A percentile compares a stretch with the other conserved stretches of the same genome.
phyloP scores from a whole-genome alignment of 257 asterid species.

The Verbascum thapsus region DNA sequence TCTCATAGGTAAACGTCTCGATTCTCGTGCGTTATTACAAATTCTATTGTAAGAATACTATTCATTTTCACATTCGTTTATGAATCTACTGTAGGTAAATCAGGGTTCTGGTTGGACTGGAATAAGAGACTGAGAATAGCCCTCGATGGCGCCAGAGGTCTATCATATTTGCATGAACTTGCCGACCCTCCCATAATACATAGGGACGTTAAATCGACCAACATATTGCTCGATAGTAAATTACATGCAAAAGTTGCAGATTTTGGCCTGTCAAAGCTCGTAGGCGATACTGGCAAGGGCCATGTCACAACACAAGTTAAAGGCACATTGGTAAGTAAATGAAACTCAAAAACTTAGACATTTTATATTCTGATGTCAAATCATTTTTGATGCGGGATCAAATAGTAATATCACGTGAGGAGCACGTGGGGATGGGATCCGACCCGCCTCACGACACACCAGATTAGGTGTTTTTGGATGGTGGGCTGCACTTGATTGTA shows the following conservation, averaged over 20 bases:
- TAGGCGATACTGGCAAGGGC: conserved; percentile 77
- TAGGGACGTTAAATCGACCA: conserved; percentile 82
- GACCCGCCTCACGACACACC: too few relatives aligned
- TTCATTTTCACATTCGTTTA: background rate
- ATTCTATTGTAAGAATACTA: background rate
- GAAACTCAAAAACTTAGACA: conserved; percentile 1
- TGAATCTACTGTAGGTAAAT: conserved; percentile 47
- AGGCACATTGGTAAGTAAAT: conserved; percentile 77
- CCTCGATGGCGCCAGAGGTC: conserved; percentile 84
- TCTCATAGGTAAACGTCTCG: conserved; percentile 55
- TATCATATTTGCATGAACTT: conserved; percentile 81
- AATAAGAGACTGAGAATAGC: conserved; percentile 62
- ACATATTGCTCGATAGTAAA: conserved; percentile 66
- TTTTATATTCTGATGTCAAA: too few relatives aligned
- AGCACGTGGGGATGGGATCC: too few relatives aligned
- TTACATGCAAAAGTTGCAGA: conserved; percentile 85
- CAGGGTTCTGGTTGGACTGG: conserved; percentile 64
- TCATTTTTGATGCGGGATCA: too few relatives aligned
- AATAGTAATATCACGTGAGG: too few relatives aligned
- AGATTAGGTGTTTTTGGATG: too few relatives aligned
- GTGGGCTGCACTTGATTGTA: too few relatives aligned
- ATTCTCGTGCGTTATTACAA: conserved; percentile 1
- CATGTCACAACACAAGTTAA: conserved; percentile 89
- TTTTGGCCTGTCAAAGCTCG: conserved; percentile 82
- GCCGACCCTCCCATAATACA: conserved; percentile 93